phyloP scores from a whole-genome alignment of 2,329 filamentous ascomycete genomes.

The Zymoseptoria crescenta region DNA sequence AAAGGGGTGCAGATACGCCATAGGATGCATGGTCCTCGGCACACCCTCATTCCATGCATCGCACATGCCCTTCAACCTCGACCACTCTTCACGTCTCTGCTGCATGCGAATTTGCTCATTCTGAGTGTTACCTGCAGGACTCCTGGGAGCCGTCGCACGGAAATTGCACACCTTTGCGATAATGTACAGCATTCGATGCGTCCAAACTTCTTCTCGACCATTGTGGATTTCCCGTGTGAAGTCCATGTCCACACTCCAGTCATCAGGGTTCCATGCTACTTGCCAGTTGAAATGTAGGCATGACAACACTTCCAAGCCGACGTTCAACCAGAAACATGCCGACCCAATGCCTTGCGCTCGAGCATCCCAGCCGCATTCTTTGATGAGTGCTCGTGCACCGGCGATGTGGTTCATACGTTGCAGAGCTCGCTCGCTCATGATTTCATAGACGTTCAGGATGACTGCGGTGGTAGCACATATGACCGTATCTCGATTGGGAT shows the following conservation, averaged over 20 bases:
- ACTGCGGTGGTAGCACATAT: constrained; percentile 83
- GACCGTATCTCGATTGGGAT: constrained; percentile 73
- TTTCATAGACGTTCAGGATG: constrained; percentile 84
- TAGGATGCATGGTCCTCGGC: constrained; percentile 78
- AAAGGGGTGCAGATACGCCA: constrained; percentile 65
- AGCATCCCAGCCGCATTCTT: constrained; percentile 84
- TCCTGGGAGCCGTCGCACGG: constrained; percentile 58
- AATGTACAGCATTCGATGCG: constrained; percentile 81
- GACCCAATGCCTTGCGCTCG: constrained; percentile 68
- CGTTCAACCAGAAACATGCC: constrained; percentile 91
- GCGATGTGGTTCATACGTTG: constrained; percentile 86
- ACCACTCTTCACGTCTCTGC: constrained; percentile 67
- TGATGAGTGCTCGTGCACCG: constrained; percentile 75
- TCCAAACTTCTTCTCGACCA: constrained; percentile 74
- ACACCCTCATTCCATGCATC: constrained; percentile 73
- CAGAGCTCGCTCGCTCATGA: constrained; percentile 73
- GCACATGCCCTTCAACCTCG: constrained; percentile 68
- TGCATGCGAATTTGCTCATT: constrained; percentile 58
- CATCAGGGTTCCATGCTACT: constrained; percentile 79
- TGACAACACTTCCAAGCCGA: constrained; percentile 81
- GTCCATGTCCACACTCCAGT: constrained; percentile 79
- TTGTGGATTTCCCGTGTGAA: constrained; percentile 51
- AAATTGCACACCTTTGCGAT: constrained; percentile 83
- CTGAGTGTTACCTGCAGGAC: constrained; percentile 42
- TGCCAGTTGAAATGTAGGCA: constrained; percentile 84